Evolutionary conservation across 2,329 filamentous ascomycete genomes (phyloP), one percentile per base, ranked within the genome.

Genomic region (Huntiella decipiens): DNA sequence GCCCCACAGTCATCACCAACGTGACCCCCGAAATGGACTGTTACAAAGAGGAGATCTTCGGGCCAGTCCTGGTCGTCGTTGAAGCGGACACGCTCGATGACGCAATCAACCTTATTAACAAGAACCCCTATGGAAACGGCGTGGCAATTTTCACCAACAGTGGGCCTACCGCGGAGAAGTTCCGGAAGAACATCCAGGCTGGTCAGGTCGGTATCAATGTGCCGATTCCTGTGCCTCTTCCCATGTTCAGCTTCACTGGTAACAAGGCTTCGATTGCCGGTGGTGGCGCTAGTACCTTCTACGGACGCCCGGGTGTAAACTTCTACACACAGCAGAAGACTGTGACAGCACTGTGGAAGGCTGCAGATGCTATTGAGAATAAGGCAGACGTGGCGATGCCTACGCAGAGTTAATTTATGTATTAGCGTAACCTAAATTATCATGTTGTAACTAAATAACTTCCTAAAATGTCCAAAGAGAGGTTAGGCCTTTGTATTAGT

Each of bases 241-340:
- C 77, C 57, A 78, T 80, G 70, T 81, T 80, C 63, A 77, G 72
- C 47, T 81, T 82, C 60, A 81, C 77, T 22, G 77, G 76, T 38
- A 81, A 81, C 67, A 88, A 98, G 78, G 87, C 82, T 71, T 85
- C 78, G 57, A 71, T 96, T 48, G 91, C 91, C 1, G 91, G 88
- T 46, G 87, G 87, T 44, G 88, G 91, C 51, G 82, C 83, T 34
- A 93, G 75, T 65, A 93, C 86, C 12, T 96, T 98, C 61, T 98
- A 98, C 64, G 91, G 91, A 53, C 82, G 83, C 63, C 84, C 86
- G 1, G 91, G 88, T 17, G 64, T 98, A 59, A 79, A 82, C 59
- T 98, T 98, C 60, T 96, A 93, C 64, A 98, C 91, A 3, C 91
- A 96, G 66, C 74, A 82, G 58, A 96, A 98, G 82, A 98, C 91